phyloP scores from a whole-genome alignment of 2,329 filamentous ascomycete genomes.

The Exserohilum turcica region DNA sequence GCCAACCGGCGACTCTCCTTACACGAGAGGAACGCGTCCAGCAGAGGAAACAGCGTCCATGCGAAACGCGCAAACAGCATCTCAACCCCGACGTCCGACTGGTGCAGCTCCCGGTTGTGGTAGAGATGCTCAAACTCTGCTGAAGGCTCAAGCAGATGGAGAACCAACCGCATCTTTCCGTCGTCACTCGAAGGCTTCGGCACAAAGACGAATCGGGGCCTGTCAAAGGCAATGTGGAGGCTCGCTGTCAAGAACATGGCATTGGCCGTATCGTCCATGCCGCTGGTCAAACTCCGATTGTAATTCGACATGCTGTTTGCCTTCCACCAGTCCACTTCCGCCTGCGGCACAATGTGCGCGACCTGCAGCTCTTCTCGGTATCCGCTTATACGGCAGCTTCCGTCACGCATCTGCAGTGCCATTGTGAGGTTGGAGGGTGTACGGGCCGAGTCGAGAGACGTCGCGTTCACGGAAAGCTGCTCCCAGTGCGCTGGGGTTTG shows the following conservation, averaged over 20 bases:
- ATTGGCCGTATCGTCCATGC: constrained; percentile 20
- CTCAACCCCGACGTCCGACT: constrained; percentile 1
- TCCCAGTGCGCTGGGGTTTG: no score
- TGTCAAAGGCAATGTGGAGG: constrained; percentile 26
- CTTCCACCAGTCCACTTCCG: constrained; percentile 16
- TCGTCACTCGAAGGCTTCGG: constrained; percentile 15
- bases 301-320: constrained; percentile 15
- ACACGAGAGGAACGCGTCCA: constrained; percentile 9
- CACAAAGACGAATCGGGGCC: constrained; percentile 22
- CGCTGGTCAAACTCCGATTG: constrained; percentile 6
- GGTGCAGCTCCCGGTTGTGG: constrained; percentile 13
- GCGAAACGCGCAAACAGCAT: constrained; percentile 55
- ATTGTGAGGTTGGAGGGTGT: no score
- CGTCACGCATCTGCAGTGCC: no score
- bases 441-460: no score
- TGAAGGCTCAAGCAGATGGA: constrained; percentile 18
- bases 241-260: constrained; percentile 20
- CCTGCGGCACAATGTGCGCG: constrained; percentile 16
- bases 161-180: constrained; percentile 5
- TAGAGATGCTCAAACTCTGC: constrained; percentile 12
- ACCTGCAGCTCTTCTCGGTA: constrained; percentile 9
- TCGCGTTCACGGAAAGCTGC: no score
- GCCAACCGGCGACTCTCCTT: constrained; percentile 3
- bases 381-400: constrained; percentile 8
- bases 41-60: constrained; percentile 12